Evolutionary conservation across 306 rosid genomes (phyloP), one percentile per base, ranked within the genome.

Genomic region (Macrotyloma uniflorum): DNA sequence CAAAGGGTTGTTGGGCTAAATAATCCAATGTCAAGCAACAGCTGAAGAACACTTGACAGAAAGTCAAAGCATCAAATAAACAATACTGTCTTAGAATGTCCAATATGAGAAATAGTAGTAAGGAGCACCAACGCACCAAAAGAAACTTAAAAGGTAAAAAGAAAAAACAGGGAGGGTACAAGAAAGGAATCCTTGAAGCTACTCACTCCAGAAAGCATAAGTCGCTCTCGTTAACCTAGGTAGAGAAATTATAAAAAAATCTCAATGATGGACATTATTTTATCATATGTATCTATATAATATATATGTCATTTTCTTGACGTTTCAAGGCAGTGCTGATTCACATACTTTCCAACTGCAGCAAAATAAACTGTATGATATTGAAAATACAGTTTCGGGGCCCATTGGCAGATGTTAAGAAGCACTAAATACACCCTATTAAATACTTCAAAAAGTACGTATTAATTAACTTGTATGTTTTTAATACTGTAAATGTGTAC

Each of bases 11-110:
- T 35, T 50, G 32, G 59, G 26, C 50, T 40, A 47, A 32, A 30
- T 53, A 77, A 63, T 70, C 26, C 18, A 22, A 47, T 32, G 67
- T 66, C 63, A 63, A 18, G 46, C 49, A 20, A 51, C 6, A 58
- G 26, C 38, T 67, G 18, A 74, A 53, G 43, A 74, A 79, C 32
- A 74, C 38, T 45, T 18, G 4, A 46, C 36, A 59, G 47, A 22
- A 40, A 19, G 66, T 66, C 75, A 70, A 63, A 46, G 28, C 68
- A 70, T 28, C 75, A 55, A 51, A 26, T 50, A 55, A 54, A 72
- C 57, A 38, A 76, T 5, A 54, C 18, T 74, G 75, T 68, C 59
- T 18, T 5, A 14, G 61, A 30, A 73, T 66, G 50, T 57, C 70
- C 19, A 50, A 19, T 32, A 58, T 22, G 28, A 26, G 28, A 62